Conservation (phyloP, 805 yeast species). For the Groenewaldozyma salmanticensis region DNA sequence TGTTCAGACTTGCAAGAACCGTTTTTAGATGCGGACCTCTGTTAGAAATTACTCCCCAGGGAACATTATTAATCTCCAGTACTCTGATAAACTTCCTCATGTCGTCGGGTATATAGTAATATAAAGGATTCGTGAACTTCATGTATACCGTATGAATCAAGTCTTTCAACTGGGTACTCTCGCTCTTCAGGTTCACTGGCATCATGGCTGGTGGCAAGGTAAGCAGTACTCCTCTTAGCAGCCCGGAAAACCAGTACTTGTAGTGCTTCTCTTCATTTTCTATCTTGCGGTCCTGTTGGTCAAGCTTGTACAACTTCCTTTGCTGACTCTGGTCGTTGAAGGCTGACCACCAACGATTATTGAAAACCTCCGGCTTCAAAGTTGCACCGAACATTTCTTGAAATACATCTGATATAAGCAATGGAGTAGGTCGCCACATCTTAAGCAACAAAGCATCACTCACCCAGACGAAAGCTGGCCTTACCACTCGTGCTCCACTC, state of each 20-base stretch:
- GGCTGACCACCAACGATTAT: too few relatives aligned
- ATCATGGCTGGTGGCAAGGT: too few relatives aligned
- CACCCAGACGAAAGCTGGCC: neutral
- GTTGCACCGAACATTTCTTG: neutral
- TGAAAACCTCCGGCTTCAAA: neutral
- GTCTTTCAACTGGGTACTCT: neutral
- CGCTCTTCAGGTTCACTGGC: neutral
- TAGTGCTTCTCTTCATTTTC: neutral
- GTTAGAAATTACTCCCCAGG: neutral
- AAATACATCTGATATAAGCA: neutral
- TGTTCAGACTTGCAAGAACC: neutral
- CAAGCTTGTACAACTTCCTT: neutral
- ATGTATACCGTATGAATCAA: neutral
- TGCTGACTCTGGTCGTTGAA: neutral
- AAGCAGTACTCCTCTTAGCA: neutral
- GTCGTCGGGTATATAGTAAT: neutral
- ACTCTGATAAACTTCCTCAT: neutral
- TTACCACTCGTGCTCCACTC: too few relatives aligned
- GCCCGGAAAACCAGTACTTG: neutral
- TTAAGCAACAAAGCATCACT: neutral
- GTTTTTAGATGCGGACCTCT: neutral
- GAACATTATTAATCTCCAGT: neutral
- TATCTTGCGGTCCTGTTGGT: neutral
- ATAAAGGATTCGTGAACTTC: neutral
- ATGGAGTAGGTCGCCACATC: neutral